Evolutionary conservation across 257 asterid species (phyloP).

Genomic region (Coffea eugenioides): DNA sequence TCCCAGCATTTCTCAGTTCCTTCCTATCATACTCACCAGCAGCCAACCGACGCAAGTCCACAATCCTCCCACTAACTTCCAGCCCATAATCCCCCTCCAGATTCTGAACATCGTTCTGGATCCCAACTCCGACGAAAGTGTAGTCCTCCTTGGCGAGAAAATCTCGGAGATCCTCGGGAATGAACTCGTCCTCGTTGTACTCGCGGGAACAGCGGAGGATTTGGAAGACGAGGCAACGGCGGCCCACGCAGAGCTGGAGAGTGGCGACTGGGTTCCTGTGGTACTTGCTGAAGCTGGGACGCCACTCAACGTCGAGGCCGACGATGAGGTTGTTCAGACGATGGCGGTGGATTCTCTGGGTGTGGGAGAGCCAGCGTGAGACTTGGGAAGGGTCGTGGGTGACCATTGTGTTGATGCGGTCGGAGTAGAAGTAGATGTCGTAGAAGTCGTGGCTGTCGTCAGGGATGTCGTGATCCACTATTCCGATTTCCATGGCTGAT

Average conservation of each 20-base stretch:
- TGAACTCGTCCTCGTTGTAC: background rate
- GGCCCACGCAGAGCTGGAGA: constrained; percentile 40
- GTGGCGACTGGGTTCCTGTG: constrained; percentile 29
- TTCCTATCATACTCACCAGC: background rate
- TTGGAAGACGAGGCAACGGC: constrained; percentile 38
- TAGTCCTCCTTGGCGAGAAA: constrained; percentile 15
- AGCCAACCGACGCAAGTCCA: constrained; percentile 28
- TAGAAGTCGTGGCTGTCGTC: constrained; percentile 24
- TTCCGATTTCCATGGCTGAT: constrained; percentile 13
- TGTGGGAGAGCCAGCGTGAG: constrained; percentile 23
- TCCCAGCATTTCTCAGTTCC: constrained; percentile 23
- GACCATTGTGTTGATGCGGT: constrained; percentile 25
- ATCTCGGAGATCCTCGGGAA: constrained; percentile 4
- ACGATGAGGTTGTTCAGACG: constrained; percentile 29
- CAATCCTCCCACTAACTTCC: constrained; percentile 11
- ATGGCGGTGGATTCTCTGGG: constrained; percentile 17
- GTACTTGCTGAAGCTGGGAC: constrained; percentile 25
- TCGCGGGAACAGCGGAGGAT: constrained; percentile 16
- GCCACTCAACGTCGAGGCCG: constrained; percentile 43
- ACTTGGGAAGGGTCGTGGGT: constrained; percentile 23
- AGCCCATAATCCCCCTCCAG: constrained; percentile 28
- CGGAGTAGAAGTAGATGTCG: constrained; percentile 21
- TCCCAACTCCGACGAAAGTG: constrained; percentile 32
- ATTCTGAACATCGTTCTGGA: constrained; percentile 24
- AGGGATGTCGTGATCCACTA: constrained; percentile 18